phyloP scores from a whole-genome alignment of 345 rosid species.

The Camelina sativa region DNA sequence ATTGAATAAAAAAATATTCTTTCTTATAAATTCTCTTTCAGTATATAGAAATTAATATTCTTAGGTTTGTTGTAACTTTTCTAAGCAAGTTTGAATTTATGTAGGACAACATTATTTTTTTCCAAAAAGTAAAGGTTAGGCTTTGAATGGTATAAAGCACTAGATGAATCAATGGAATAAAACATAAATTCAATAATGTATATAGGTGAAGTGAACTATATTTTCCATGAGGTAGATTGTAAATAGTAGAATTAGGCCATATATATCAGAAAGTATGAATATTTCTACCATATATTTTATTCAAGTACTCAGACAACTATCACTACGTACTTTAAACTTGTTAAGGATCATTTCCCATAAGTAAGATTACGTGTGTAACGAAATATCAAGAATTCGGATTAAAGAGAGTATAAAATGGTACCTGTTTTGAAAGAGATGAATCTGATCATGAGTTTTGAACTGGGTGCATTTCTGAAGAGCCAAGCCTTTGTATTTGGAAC shows the following conservation, averaged over 20 bases:
- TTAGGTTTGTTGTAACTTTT: conserved; percentile 3
- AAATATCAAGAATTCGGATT: background rate
- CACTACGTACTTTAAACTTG: conserved; percentile 7
- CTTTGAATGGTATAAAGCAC: conserved; percentile 2
- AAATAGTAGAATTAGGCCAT: conserved; percentile 1
- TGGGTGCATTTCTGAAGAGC: conserved; percentile 69
- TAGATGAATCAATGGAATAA: conserved; percentile 6
- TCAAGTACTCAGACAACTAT: background rate
- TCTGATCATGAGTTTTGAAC: conserved; percentile 42
- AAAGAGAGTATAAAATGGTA: conserved; percentile 9
- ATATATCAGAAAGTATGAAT: background rate
- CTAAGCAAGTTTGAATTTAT: conserved; percentile 1
- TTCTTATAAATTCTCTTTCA: background rate
- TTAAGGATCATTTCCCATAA: background rate
- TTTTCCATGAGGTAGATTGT: conserved; percentile 1
- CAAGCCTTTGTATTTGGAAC: conserved; percentile 90
- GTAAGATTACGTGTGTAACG: conserved; percentile 4
- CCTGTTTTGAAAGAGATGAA: conserved; percentile 45
- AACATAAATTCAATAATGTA: conserved; percentile 10
- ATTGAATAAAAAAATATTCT: background rate
- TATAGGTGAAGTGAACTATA: conserved; percentile 14
- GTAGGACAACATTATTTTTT: background rate
- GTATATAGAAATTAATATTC: background rate
- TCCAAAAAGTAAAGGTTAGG: background rate
- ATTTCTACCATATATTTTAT: background rate